Conservation (phyloP, 2,329 filamentous ascomycete genomes). For the Ophiostoma sp. region DNA sequence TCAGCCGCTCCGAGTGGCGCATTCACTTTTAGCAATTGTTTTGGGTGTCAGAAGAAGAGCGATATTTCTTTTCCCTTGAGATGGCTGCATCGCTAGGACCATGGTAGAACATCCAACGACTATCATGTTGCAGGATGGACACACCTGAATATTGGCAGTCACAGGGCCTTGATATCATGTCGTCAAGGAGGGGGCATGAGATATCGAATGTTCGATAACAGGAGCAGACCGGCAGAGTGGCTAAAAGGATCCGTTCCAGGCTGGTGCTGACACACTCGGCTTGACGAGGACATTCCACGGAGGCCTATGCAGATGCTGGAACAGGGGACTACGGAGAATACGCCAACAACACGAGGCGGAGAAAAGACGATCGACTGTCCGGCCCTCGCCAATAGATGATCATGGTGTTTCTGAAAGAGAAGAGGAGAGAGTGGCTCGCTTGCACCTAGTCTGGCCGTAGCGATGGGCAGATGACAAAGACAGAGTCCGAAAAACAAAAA, state of each 20-base stretch:
- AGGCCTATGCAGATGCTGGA: not conserved
- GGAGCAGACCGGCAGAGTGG: not conserved
- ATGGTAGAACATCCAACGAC: slow-evolving; percentile 7
- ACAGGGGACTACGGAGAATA: not conserved
- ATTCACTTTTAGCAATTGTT: not conserved
- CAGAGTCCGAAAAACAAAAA: not conserved
- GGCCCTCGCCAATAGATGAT: not conserved
- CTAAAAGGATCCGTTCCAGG: not conserved
- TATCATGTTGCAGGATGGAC: not conserved
- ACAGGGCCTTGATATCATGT: not conserved
- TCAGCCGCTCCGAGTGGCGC: slow-evolving; percentile 11
- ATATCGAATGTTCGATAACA: slow-evolving; percentile 1
- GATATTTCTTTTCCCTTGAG: not conserved
- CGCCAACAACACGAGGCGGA: not conserved
- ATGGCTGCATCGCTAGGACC: slow-evolving; percentile 12
- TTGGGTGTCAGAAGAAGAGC: not conserved
- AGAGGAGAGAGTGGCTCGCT: not conserved
- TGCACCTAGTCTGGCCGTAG: not conserved
- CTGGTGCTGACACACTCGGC: not conserved
- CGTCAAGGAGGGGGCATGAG: not conserved
- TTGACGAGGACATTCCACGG: not conserved
- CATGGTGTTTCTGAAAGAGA: not conserved
- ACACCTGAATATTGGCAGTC: slow-evolving; percentile 3
- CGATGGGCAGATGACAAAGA: not conserved
- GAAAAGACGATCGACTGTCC: slow-evolving; percentile 4